Evolutionary conservation across 164 flowering plant species (phyloP).

Genomic region (Saururus chinensis): DNA sequence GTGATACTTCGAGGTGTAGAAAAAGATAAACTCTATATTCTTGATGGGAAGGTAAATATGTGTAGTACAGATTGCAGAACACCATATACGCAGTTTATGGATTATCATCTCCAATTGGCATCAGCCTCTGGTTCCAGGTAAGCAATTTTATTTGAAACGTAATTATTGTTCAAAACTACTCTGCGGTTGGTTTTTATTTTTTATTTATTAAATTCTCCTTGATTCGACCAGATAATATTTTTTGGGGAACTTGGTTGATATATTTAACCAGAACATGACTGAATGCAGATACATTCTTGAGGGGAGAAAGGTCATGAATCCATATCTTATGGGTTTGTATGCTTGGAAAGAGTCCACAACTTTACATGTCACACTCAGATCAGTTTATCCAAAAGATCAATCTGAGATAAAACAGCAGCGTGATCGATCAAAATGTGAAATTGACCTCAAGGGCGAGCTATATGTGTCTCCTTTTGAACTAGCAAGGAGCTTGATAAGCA

Average conservation of each 20-base stretch:
- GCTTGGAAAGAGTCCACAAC: constrained; percentile 44
- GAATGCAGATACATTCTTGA: constrained; percentile 46
- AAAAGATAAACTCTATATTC: constrained; percentile 35
- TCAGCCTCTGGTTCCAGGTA: constrained; percentile 58
- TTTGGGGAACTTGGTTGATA: no score
- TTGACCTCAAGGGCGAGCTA: constrained; percentile 37
- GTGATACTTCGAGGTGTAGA: constrained; percentile 20
- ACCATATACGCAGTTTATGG: constrained; percentile 53
- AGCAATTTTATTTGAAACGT: not conserved
- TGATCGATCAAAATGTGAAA: constrained; percentile 3
- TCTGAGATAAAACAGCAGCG: not conserved
- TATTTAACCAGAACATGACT: not conserved
- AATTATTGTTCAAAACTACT: not conserved
- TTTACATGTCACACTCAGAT: constrained; percentile 28
- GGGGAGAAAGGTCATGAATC: constrained; percentile 52
- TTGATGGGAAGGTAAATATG: constrained; percentile 49
- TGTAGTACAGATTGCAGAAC: constrained; percentile 31
- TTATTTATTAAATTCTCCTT: no score
- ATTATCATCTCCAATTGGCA: constrained; percentile 37
- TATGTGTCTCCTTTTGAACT: constrained; percentile 25
- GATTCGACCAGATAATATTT: no score
- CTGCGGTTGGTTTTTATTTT: no score
- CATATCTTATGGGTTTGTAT: constrained; percentile 30
- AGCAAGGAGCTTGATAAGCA: constrained; percentile 25
- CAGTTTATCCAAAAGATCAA: constrained; percentile 5